Conservation (phyloP, 768 basidiomycete species). For the Amyloporia xantha region DNA sequence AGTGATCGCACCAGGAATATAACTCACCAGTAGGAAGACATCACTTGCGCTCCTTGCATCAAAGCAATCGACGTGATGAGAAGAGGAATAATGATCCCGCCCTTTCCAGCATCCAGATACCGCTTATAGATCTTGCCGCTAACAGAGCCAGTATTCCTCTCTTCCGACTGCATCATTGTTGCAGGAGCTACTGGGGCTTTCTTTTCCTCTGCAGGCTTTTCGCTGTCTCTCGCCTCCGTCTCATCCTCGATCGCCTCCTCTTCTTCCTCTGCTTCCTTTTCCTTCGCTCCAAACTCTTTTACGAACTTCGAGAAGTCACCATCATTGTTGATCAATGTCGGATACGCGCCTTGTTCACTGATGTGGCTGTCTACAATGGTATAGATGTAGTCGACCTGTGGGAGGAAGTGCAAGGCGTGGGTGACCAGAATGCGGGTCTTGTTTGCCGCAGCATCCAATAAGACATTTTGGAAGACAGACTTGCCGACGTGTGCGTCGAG, state of each 20-base stretch:
- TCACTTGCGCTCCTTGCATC: conserved; percentile 62
- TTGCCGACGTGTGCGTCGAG: conserved; percentile 92
- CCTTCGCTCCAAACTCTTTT: conserved; percentile 68
- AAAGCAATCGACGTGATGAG: conserved; percentile 54
- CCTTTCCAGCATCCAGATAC: conserved; percentile 69
- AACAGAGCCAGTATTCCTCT: conserved; percentile 73
- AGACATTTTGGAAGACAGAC: conserved; percentile 78
- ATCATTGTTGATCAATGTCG: conserved; percentile 55
- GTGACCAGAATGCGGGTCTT: conserved; percentile 90
- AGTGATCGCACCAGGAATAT: conserved; percentile 1
- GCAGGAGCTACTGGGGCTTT: conserved; percentile 38
- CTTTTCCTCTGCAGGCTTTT: conserved; percentile 31
- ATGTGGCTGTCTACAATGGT: conserved; percentile 72
- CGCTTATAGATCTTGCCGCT: conserved; percentile 44
- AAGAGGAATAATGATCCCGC: conserved; percentile 55
- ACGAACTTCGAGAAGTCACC: conserved; percentile 71
- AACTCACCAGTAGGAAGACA: conserved; percentile 69
- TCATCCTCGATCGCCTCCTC: conserved; percentile 31
- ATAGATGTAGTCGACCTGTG: conserved; percentile 81
- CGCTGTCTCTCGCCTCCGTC: conserved; percentile 25
- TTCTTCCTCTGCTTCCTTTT: conserved; percentile 43
- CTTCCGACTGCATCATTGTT: conserved; percentile 76
- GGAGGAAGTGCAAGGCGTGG: conserved; percentile 86
- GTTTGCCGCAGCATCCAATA: conserved; percentile 50
- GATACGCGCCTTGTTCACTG: conserved; percentile 74